A percentile compares a stretch with the other conserved stretches of the same genome.
Evolutionary conservation across 1,139 yeast species (phyloP).

Genomic region (Suhomyces bribrorum): DNA sequence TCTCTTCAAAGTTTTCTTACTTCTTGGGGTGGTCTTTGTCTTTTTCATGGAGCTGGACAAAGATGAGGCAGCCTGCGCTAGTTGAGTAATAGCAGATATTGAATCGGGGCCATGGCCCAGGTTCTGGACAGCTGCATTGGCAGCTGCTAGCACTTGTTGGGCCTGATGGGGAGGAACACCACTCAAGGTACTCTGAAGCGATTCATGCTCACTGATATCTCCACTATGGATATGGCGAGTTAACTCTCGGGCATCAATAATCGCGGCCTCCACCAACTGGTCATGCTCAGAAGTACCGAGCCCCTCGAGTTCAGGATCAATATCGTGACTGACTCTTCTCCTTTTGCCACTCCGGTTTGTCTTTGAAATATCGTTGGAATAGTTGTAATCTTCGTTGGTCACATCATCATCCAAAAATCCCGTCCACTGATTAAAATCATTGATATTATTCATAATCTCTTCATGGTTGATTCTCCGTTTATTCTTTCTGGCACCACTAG

Average conservation of each 20-base stretch:
- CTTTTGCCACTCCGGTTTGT: conserved; percentile 7
- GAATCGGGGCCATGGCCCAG: conserved; percentile 19
- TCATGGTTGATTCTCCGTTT: conserved; percentile 16
- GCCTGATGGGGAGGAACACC: conserved; percentile 20
- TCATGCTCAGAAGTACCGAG: conserved; percentile 51
- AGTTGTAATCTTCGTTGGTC: conserved; percentile 18
- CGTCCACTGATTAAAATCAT: conserved; percentile 52
- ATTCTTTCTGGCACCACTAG: conserved; percentile 7
- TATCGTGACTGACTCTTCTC: conserved; percentile 29
- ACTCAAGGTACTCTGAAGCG: conserved; percentile 11
- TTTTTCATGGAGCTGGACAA: conserved; percentile 16
- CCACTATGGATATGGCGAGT: conserved; percentile 43
- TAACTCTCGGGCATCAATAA: conserved; percentile 63
- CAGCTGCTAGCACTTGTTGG: conserved; percentile 25
- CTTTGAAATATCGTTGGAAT: conserved; percentile 6
- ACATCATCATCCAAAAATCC: conserved; percentile 49
- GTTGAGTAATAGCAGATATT: conserved; percentile 30
- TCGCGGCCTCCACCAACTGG: conserved; percentile 66
- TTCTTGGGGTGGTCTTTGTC: conserved; percentile 13
- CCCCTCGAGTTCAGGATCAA: conserved; percentile 62
- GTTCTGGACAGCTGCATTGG: conserved; percentile 25
- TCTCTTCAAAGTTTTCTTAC: conserved; percentile 13
- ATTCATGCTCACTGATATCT: conserved; percentile 10
- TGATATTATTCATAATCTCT: conserved; percentile 18
- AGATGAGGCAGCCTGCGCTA: conserved; percentile 36